These are phyloP conservation scores for Odontarrhena argentea DNA, from an alignment of 345 rosid species.

Conservation along the genomic window DNA sequence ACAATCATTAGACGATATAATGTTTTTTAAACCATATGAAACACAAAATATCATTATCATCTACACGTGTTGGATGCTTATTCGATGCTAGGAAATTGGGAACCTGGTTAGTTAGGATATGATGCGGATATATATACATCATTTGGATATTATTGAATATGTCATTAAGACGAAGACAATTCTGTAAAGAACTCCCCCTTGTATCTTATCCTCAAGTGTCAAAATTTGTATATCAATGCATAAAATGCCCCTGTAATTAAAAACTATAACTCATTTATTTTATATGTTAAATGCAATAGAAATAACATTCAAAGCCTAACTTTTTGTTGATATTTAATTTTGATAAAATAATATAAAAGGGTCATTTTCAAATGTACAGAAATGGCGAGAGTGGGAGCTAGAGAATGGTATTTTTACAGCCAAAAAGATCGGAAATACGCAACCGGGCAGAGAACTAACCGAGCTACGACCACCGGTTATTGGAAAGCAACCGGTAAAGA, in stretches of 20 bases:
- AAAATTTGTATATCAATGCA: background rate
- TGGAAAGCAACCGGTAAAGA: conserved; percentile 72
- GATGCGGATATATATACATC: conserved; percentile 18
- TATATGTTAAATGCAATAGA: background rate
- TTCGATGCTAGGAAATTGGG: conserved; percentile 26
- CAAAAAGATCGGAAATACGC: conserved; percentile 56
- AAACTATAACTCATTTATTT: background rate
- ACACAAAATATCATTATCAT: background rate
- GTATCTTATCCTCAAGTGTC: conserved; percentile 8
- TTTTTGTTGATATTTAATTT: background rate
- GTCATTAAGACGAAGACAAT: conserved; percentile 31
- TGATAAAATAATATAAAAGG: conserved; percentile 1
- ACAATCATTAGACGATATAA: conserved; percentile 1
- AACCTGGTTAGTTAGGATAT: conserved; percentile 31
- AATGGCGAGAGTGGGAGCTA: conserved; percentile 42
- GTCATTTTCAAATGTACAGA: conserved; percentile 29
- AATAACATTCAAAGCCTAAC: conserved; percentile 9
- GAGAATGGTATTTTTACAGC: conserved; percentile 58
- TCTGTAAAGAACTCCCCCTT: conserved; percentile 4
- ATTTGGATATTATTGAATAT: conserved; percentile 30
- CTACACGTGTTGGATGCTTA: conserved; percentile 27
- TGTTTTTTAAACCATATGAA: background rate
- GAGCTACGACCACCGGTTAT: conserved; percentile 56
- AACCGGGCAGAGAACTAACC: conserved; percentile 56
- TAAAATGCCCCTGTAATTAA: background rate